Conservation (phyloP, 805 yeast species). For the Candida piceae region DNA sequence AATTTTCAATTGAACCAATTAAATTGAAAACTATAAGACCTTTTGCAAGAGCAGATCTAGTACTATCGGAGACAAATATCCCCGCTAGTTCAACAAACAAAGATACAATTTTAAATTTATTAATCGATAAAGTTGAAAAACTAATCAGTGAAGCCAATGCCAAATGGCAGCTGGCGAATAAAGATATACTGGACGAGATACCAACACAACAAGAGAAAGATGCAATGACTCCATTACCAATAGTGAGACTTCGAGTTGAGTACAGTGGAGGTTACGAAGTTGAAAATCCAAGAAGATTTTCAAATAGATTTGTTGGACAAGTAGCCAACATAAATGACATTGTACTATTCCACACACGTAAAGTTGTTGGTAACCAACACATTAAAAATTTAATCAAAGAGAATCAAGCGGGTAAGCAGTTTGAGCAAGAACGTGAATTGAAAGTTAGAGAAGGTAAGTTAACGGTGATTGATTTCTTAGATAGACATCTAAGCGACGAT, state of each 20-base stretch:
- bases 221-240: slow-evolving; percentile 60
- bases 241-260: slow-evolving; percentile 78
- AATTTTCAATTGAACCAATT: slow-evolving; percentile 55
- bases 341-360: slow-evolving; percentile 57
- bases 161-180: slow-evolving; percentile 37
- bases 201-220: background rate
- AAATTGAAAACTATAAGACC: slow-evolving; percentile 73
- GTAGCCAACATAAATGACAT: slow-evolving; percentile 92
- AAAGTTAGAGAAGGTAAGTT: slow-evolving; percentile 12
- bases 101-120: slow-evolving; percentile 53
- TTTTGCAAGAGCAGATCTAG: slow-evolving; percentile 65
- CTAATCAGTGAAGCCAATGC: slow-evolving; percentile 56
- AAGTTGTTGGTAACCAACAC: slow-evolving; percentile 16
- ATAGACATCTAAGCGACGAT: slow-evolving; percentile 55
- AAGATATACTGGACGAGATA: slow-evolving; percentile 23
- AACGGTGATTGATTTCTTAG: slow-evolving; percentile 47
- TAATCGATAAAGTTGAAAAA: slow-evolving; percentile 59
- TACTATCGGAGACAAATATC: slow-evolving; percentile 49
- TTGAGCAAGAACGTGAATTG: slow-evolving; percentile 28
- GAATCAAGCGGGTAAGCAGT: slow-evolving; percentile 25
- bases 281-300: slow-evolving; percentile 84
- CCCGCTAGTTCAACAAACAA: slow-evolving; percentile 57
- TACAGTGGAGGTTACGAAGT: slow-evolving; percentile 89
- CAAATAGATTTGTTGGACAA: slow-evolving; percentile 82
- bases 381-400: slow-evolving; percentile 12